Conservation (phyloP, 2,329 filamentous ascomycete species). For the Fusarium sp. region DNA sequence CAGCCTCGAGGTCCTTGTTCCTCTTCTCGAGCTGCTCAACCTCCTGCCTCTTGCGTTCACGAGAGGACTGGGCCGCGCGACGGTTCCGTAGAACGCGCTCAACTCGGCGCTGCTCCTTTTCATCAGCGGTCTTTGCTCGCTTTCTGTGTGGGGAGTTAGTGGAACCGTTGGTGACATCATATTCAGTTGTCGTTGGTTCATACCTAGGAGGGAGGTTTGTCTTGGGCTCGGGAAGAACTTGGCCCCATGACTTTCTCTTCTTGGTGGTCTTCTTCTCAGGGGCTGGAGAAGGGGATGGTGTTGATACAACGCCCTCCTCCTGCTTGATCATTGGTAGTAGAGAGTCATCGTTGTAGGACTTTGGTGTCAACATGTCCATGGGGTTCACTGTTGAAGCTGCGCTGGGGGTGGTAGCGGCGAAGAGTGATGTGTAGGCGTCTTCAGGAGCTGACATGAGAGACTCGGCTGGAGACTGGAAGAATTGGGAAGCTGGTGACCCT, state of each 20-base stretch:
- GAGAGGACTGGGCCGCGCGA: constrained; percentile 93
- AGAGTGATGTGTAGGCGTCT: constrained; percentile 60
- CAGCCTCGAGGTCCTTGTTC: constrained; percentile 75
- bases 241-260: constrained; percentile 99
- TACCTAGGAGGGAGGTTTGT: constrained; percentile 93
- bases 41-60: constrained; percentile 89
- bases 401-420: constrained; percentile 49
- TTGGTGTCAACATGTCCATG: constrained; percentile 60
- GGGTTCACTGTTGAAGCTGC: constrained; percentile 53
- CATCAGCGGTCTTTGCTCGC: constrained; percentile 97
- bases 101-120: constrained; percentile 97
- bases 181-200: constrained; percentile 33
- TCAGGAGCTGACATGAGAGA: constrained; percentile 62
- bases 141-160: constrained; percentile 67
- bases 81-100: constrained; percentile 97
- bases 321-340: constrained; percentile 19
- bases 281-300: constrained; percentile 38
- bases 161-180: background rate
- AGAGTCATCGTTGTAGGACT: constrained; percentile 49
- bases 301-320: constrained; percentile 29
- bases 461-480: constrained; percentile 64
- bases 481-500: constrained; percentile 58
- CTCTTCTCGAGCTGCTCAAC: constrained; percentile 85
- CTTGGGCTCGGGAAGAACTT: constrained; percentile 95
- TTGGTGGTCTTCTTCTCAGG: constrained; percentile 77